phyloP scores from a whole-genome alignment of 208 protist species.

The Leishmania braziliensis region DNA sequence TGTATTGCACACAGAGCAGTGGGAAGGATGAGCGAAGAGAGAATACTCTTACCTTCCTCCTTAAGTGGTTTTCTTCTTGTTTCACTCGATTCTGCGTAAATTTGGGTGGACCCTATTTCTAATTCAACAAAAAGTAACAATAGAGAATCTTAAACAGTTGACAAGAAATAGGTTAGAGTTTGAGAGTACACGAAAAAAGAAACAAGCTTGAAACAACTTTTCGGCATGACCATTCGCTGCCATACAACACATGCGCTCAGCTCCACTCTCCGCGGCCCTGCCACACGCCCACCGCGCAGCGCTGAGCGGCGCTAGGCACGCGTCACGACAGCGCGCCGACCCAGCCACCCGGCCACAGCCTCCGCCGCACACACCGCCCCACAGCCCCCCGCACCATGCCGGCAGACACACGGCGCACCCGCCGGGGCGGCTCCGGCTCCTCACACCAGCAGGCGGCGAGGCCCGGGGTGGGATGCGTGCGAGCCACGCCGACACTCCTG shows the following conservation, averaged over 20 bases:
- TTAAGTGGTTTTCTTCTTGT: slow-evolving; percentile 4
- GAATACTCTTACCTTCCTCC: background rate
- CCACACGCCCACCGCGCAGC: too few relatives aligned
- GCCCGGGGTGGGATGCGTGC: background rate
- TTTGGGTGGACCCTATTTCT: too few relatives aligned
- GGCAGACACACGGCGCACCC: too few relatives aligned
- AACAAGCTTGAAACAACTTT: slow-evolving; percentile 1
- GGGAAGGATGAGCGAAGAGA: background rate
- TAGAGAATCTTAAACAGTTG: background rate
- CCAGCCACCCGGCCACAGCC: background rate
- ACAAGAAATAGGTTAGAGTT: background rate
- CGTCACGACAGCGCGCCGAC: too few relatives aligned
- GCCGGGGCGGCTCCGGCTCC: too few relatives aligned
- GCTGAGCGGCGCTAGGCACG: too few relatives aligned
- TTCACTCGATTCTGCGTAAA: background rate
- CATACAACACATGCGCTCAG: too few relatives aligned
- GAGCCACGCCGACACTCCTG: background rate
- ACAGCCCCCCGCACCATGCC: too few relatives aligned
- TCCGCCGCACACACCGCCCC: background rate
- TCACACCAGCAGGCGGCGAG: background rate
- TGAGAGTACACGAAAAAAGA: slow-evolving; percentile 7
- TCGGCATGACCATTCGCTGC: background rate
- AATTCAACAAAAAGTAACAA: background rate
- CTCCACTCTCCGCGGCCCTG: background rate
- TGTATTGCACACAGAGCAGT: background rate